Percentiles rank a stretch among this genome's conserved stretches.
Conservation (phyloP, 192 early-diverging fungal genomes). For the Linnemannia zychae region DNA sequence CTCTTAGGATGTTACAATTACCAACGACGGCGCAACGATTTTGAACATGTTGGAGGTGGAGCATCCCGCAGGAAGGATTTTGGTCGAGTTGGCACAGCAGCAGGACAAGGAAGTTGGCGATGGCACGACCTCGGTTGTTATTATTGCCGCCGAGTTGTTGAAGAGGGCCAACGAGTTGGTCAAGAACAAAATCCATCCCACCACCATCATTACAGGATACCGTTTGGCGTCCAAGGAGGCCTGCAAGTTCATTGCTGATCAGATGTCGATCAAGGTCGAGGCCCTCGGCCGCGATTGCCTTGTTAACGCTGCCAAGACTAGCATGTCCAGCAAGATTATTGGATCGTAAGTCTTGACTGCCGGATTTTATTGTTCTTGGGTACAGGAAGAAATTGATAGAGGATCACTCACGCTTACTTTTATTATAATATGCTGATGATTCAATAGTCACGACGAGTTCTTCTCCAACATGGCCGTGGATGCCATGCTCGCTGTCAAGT, state of each 20-base stretch:
- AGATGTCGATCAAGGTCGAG: slow-evolving; percentile 96
- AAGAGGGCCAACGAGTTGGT: slow-evolving; percentile 96
- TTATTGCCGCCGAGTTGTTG: slow-evolving; percentile 98
- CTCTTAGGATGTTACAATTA: slow-evolving; percentile 95
- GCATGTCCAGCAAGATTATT: slow-evolving; percentile 98
- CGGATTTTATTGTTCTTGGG: not conserved
- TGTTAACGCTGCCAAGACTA: slow-evolving; percentile 97
- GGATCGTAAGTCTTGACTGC: slow-evolving; percentile 75
- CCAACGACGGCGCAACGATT: slow-evolving; percentile 99
- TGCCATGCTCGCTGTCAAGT: slow-evolving; percentile 93
- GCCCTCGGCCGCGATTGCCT: slow-evolving; percentile 92
- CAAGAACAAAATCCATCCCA: slow-evolving; percentile 99
- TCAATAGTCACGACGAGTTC: slow-evolving; percentile 89
- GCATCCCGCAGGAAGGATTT: slow-evolving; percentile 96
- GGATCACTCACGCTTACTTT: not conserved
- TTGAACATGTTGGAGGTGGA: slow-evolving; percentile 97
- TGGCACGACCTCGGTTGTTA: slow-evolving; percentile 99
- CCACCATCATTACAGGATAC: slow-evolving; percentile 99
- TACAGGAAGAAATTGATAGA: not conserved
- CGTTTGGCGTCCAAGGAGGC: slow-evolving; percentile 97
- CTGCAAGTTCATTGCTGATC: slow-evolving; percentile 97
- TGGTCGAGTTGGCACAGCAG: slow-evolving; percentile 99
- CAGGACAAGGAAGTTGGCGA: slow-evolving; percentile 99
- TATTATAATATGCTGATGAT: not conserved
- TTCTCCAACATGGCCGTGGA: slow-evolving; percentile 97